These are phyloP conservation scores for Vitis hybrid DNA, from an alignment of 177 flowering plant genomes.

Conservation along the genomic window DNA sequence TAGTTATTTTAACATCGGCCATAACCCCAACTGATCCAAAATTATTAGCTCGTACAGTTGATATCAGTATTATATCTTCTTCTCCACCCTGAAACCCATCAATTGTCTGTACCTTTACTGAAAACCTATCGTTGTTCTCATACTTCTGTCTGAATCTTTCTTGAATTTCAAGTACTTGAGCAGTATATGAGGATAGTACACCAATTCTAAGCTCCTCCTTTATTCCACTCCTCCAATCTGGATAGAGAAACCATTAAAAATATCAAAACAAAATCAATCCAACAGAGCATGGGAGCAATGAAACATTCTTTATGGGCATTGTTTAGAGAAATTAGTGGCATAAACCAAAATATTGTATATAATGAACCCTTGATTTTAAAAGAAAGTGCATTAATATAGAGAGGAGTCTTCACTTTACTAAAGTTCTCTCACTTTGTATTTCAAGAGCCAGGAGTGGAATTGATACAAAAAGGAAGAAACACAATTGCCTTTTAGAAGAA, in stretches of 20 bases:
- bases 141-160: conserved; percentile 37
- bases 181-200: conserved; percentile 52
- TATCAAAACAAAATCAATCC: too few relatives aligned
- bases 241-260: background rate
- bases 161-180: conserved; percentile 55
- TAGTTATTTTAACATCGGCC: conserved; percentile 45
- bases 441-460: too few relatives aligned
- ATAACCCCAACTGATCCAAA: conserved; percentile 54
- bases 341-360: too few relatives aligned
- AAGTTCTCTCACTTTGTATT: too few relatives aligned
- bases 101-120: conserved; percentile 49
- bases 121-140: conserved; percentile 34
- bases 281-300: too few relatives aligned
- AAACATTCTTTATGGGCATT: too few relatives aligned
- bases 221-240: conserved; percentile 33
- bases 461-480: too few relatives aligned
- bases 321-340: too few relatives aligned
- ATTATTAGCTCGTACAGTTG: conserved; percentile 58
- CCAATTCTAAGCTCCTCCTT: conserved; percentile 39
- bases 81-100: conserved; percentile 78
- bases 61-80: conserved; percentile 61
- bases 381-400: too few relatives aligned
- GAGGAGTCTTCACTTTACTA: too few relatives aligned
- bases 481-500: too few relatives aligned
- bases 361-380: too few relatives aligned